Base-by-base conservation (phyloP, 805 yeast species). In the Sugiyamaella marilandica region DNA sequence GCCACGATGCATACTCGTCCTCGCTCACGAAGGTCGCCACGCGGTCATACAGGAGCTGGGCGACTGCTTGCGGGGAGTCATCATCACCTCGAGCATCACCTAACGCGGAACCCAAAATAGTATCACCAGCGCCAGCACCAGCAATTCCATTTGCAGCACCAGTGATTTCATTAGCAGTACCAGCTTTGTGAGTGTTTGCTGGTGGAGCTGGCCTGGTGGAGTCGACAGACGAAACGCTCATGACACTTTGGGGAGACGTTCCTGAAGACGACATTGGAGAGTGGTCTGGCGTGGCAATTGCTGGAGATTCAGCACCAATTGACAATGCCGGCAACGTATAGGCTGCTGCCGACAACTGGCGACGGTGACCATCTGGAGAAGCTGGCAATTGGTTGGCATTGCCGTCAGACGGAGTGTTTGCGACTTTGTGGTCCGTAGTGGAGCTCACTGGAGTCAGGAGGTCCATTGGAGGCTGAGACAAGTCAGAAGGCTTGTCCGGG, bases 381-480 rank as follows among this genome's bases (percentile, higher is more conserved):
- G 29, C 29, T 59, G 11, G 73, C 79, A 49, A 79, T 66, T 5
- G 80, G 80, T n/a, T n/a, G 47, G 74, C 74, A 55, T 75, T 77
- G 35, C 86, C 87, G 14, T 70, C 68, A 51, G 69, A 66, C 44
- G 65, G 57, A 49, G 73, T 70, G 60, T 78, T 76, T 58, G 78
- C 84, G 53, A 79, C 73, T 62, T 81, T 34, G 37, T 4, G 39
- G 18, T 34, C 39, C 5, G 5, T 16, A 34, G 39, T 9, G 16
- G 24, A 14, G 24, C 43, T 39, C 24, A 39, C 43, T 14, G 43
- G 43, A 3, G 43, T 39, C 11, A 39, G 9, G 5, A 39, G 43
- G 24, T 39, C 43, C 43, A 39, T 39, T n/a, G 37, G 29, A 3
- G 3, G n/a, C 8, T 34, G 37, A 34, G 37, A 34, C n/a, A n/a